These are phyloP conservation scores for Secale cereale DNA, from an alignment of 176 grass and related monocot genomes.

Conservation along the genomic window DNA sequence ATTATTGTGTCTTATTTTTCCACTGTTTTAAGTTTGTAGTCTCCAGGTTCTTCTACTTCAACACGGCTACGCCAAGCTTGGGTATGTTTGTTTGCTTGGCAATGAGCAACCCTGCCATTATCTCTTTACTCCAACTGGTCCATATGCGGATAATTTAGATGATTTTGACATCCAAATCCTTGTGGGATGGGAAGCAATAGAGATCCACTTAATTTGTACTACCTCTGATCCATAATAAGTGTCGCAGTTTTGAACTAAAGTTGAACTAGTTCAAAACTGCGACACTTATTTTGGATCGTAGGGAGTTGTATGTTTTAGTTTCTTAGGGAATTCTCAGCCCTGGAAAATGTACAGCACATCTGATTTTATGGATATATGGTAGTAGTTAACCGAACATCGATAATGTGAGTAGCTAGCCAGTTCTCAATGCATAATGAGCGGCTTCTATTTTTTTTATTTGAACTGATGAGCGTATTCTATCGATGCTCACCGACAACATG, in stretches of 20 bases:
- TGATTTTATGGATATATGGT: background rate
- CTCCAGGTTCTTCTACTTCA: conserved; percentile 81
- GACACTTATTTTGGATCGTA: no score
- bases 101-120: background rate
- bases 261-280: no score
- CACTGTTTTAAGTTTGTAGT: no score
- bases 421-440: no score
- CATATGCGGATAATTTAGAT: background rate
- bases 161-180: no score
- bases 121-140: background rate
- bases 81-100: no score
- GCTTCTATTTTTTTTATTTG: no score
- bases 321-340: background rate
- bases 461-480: background rate
- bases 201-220: background rate
- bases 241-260: no score
- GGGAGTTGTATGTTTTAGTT: background rate
- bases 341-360: background rate
- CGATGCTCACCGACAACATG: background rate
- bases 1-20: background rate
- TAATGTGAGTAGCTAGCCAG: no score
- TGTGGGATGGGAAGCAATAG: background rate
- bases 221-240: no score
- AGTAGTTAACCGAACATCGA: background rate
- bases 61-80: conserved; percentile 41